A percentile compares a stretch with the other conserved stretches of the same genome.
Conservation (phyloP, 257 asterid species). For the Plantago elongata region DNA sequence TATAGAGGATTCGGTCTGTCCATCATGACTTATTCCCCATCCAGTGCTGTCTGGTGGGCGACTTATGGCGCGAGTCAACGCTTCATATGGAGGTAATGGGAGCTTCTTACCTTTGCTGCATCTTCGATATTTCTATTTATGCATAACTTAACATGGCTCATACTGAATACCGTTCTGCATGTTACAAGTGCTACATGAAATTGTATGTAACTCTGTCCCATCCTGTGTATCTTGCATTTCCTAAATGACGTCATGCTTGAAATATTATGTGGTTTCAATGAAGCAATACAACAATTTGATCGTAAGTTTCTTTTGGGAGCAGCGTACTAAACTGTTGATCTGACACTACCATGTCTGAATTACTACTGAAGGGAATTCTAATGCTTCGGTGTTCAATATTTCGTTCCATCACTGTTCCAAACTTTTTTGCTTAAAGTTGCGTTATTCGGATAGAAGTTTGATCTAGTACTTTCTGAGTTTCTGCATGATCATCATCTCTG, state of each 20-base stretch:
- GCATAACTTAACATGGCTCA: too few relatives aligned
- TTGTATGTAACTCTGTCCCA: too few relatives aligned
- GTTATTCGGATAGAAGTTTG: not conserved
- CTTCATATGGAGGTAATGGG: constrained; percentile 70
- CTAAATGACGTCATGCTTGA: too few relatives aligned
- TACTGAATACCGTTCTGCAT: too few relatives aligned
- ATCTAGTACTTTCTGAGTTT: constrained; percentile 15
- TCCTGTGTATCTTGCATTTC: too few relatives aligned
- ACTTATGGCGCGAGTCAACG: constrained; percentile 98
- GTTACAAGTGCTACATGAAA: too few relatives aligned
- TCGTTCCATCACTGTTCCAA: not conserved
- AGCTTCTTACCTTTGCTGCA: not conserved
- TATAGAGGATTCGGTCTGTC: constrained; percentile 97
- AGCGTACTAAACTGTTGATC: too few relatives aligned
- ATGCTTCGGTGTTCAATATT: not conserved
- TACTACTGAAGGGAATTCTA: not conserved
- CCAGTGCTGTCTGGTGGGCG: constrained; percentile 99
- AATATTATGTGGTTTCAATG: too few relatives aligned
- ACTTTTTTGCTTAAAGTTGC: not conserved
- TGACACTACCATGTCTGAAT: too few relatives aligned
- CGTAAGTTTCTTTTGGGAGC: too few relatives aligned
- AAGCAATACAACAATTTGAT: too few relatives aligned
- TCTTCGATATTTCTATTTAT: not conserved
- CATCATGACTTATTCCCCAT: constrained; percentile 84
- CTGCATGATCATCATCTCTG: not conserved